These are phyloP conservation scores for Lanmaoa pseudosensibilis DNA, from an alignment of 768 basidiomycete genomes.

Conservation along the genomic window DNA sequence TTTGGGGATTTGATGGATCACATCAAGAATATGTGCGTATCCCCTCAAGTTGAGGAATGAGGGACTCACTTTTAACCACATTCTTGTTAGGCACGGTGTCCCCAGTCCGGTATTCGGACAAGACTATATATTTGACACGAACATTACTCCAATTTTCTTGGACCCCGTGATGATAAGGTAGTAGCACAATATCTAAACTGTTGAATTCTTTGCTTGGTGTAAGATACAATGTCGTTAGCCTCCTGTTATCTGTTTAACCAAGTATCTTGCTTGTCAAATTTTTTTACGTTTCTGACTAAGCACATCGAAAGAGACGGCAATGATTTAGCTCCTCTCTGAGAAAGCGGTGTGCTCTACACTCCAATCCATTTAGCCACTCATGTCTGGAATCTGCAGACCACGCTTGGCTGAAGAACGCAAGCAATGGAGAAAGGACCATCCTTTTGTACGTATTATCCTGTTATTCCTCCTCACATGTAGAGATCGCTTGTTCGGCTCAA, in stretches of 20 bases:
- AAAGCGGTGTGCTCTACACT: not conserved
- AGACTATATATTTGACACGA: constrained; percentile 22
- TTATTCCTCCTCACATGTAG: not conserved
- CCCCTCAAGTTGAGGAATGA: not conserved
- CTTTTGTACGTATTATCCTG: constrained; percentile 68
- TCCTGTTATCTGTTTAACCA: not conserved
- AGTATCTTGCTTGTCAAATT: not conserved
- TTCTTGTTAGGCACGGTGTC: constrained; percentile 20
- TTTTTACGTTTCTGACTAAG: constrained; percentile 21
- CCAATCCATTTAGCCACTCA: constrained; percentile 9
- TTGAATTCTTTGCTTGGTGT: not conserved
- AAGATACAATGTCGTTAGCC: not conserved
- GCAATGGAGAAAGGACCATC: constrained; percentile 98
- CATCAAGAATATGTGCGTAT: constrained; percentile 21
- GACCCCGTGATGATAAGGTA: constrained; percentile 4
- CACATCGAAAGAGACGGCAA: not conserved
- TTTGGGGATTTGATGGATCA: constrained; percentile 15
- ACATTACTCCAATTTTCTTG: constrained; percentile 20
- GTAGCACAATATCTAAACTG: not conserved
- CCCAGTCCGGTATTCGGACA: constrained; percentile 13
- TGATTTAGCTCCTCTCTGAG: not conserved
- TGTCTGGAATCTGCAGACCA: constrained; percentile 92
- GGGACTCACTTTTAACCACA: not conserved
- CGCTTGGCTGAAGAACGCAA: constrained; percentile 96
- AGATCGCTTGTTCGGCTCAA: constrained; percentile 1